Base-by-base conservation (phyloP, 345 rosid species). In the Brassica nigra region DNA sequence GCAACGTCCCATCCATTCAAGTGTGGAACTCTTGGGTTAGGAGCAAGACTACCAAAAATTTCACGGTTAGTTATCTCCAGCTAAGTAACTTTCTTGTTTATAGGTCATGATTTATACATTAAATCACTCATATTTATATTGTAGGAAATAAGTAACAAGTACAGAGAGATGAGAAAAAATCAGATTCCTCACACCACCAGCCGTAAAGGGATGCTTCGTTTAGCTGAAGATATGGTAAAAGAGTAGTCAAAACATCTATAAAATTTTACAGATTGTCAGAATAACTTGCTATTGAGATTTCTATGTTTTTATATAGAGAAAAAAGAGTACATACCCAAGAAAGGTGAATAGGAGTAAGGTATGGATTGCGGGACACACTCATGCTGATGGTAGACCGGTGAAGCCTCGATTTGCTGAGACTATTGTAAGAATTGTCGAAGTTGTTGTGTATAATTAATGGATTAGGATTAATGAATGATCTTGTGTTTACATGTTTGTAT, bases 1-100 rank as follows among this genome's bases (percentile, higher is more conserved):
- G 33, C 55, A 39, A 66, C 33, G 42, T 39, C 33, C 70, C 70
- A 66, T 39, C 70, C 70, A 39, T 10, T 66, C 70, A 66, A 66
- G 0, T 39, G 1, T 66, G 55, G 55, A 66, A 66, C 70, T 37
- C 33, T 66, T 39, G 70, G 55, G 31, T 66, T 37, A 65, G 27
- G 44, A 58, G 63, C 31, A 58, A 23, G 63, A 1, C 5, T 58
- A 23, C 5, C 30, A 8, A 6, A 62, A 12, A 2, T 62, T 62
- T 62, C 66, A 28, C 4, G 36, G 66, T 11, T 28, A 62, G 4
- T 20, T 58, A 58, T 2, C 14, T 1, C 20, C 8, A 1, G 23
- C 10, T 16, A 58, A 23, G 34, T 62, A 0, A 61, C n/a, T 61
- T 8, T 61, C 64, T 61, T 61, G 64, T 61, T 61, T 61, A 61